Base-by-base conservation (phyloP, 2,329 filamentous ascomycete species). In the Remersonia thermophila region DNA sequence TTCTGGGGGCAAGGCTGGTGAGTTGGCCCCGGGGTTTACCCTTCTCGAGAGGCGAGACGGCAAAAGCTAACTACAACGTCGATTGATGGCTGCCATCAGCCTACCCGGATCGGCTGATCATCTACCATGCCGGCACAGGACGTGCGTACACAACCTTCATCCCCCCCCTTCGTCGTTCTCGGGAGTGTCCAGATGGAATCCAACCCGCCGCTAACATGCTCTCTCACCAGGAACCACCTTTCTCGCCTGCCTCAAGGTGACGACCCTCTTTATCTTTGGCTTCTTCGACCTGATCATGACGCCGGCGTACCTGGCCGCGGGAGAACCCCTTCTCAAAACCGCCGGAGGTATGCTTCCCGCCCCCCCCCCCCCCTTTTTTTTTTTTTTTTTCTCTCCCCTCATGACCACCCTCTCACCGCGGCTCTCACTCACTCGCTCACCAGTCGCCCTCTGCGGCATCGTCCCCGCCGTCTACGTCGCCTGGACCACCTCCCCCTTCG, bases 101-200 rank as follows among this genome's bases (percentile, higher is more conserved):
- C 25, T 69, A 69, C 40, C 73, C 75, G 0, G 66, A 73, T 44
- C 62, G 62, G 11, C 52, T 87, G 18, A 67, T 85, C 47, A 71
- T 93, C 43, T 93, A 83, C 56, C 80, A 86, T 58, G 77, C 77
- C 36, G 82, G 83, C 35, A 79, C 73, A 1, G 67, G 68, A 7
- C 69, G 73, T 48, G 36, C 17, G 47, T 39, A 28, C 9, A 7
- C 28, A 17, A 18, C 6, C 9, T 15, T 2, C 3, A 12, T 11
- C n/a, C 17, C 15, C 29, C n/a, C 13, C 10, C 6, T 18, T 14
- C 5, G 15, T 23, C 20, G 18, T 13, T 14, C 7, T 23, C 7
- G 20, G 20, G 5, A 23, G 5, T 23, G 5, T 23, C 20, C 20
- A 23, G 20, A 23, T 5, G 5, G 5, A 23, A 14, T 2, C 4